Conservation (phyloP, 1,139 yeast species). For the Kodamaea sp. region DNA sequence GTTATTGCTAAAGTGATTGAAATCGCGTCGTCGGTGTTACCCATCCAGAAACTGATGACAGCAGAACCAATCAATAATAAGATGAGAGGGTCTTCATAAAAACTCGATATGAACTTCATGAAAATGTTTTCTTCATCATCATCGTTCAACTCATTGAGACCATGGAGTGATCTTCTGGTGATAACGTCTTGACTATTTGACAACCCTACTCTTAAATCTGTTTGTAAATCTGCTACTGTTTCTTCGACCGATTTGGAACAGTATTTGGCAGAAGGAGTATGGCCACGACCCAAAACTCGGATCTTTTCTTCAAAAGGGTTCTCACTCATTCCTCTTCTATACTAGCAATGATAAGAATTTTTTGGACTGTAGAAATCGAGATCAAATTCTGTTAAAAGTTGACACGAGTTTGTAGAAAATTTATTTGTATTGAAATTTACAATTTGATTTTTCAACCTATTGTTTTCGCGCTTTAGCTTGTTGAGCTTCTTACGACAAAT, state of each 20-base stretch:
- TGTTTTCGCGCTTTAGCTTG: no score
- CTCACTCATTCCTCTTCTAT: constrained; percentile 24
- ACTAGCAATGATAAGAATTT: no score
- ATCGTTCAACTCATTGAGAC: constrained; percentile 65
- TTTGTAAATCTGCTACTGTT: constrained; percentile 56
- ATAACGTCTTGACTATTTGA: constrained; percentile 64
- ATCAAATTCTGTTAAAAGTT: no score
- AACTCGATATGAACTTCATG: constrained; percentile 69
- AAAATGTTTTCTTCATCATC: constrained; percentile 75
- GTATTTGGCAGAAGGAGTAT: constrained; percentile 49
- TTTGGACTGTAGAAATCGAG: no score
- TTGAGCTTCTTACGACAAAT: no score
- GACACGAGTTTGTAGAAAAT: no score
- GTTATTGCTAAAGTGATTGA: constrained; percentile 83
- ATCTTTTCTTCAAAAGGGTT: constrained; percentile 28
- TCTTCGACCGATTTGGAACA: constrained; percentile 60
- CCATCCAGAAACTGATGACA: constrained; percentile 77
- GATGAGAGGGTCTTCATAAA: constrained; percentile 86
- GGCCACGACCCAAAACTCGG: constrained; percentile 19
- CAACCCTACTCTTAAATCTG: constrained; percentile 60
- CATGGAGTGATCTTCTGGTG: constrained; percentile 69
- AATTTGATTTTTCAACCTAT: no score
- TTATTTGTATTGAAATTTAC: no score
- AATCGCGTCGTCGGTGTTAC: constrained; percentile 88
- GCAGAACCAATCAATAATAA: constrained; percentile 86